Conservation (phyloP, 495 filamentous ascomycete genomes). For the Astrothelium macrocarpum region DNA sequence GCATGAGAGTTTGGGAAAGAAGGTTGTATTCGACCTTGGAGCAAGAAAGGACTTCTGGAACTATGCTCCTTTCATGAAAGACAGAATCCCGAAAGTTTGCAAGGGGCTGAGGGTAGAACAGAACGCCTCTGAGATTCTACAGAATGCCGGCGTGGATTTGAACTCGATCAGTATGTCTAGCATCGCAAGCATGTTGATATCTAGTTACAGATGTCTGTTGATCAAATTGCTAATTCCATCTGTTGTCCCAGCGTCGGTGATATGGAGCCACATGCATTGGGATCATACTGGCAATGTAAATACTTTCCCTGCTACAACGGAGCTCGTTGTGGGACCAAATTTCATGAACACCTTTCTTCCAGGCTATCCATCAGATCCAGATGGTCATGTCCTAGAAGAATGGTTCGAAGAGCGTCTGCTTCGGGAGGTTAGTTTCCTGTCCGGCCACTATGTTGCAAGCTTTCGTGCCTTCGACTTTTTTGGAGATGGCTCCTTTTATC, state of each 20-base stretch:
- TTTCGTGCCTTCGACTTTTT: conserved; percentile 48
- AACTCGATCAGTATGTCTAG: background rate
- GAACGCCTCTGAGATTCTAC: background rate
- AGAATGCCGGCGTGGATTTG: background rate
- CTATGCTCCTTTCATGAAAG: background rate
- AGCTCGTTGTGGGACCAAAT: conserved; percentile 45
- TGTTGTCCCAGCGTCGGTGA: background rate
- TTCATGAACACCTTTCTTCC: conserved; percentile 40
- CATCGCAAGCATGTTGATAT: conserved; percentile 2
- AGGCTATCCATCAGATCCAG: conserved; percentile 41
- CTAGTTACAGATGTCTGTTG: conserved; percentile 45
- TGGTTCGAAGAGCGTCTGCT: conserved; percentile 33
- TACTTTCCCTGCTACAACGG: conserved; percentile 39
- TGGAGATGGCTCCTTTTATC: conserved; percentile 35
- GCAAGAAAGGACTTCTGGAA: conserved; percentile 15
- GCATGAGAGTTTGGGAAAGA: conserved; percentile 20
- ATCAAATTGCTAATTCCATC: conserved; percentile 34
- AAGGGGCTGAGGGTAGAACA: conserved; percentile 36
- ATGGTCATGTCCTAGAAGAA: conserved; percentile 32
- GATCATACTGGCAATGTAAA: conserved; percentile 52
- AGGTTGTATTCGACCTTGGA: conserved; percentile 18
- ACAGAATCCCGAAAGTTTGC: conserved; percentile 22
- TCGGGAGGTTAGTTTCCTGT: background rate
- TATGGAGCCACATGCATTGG: conserved; percentile 34
- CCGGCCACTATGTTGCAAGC: conserved; percentile 27